A percentile compares a stretch with the other conserved stretches of the same genome.
phyloP scores from a whole-genome alignment of 768 basidiomycete species.

The Panaeolus cyanescens region DNA sequence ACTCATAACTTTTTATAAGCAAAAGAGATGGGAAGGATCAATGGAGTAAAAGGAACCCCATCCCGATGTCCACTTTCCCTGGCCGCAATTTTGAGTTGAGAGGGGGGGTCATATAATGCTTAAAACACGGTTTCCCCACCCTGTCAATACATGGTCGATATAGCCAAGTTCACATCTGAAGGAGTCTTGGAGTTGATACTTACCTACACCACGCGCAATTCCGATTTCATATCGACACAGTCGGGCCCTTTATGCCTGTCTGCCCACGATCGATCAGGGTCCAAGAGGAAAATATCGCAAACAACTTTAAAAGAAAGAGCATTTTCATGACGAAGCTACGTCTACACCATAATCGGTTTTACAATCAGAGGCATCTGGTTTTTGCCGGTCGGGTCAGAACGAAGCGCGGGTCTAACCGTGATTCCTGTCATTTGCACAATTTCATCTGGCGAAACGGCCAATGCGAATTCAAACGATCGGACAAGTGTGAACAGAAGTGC shows the following conservation, averaged over 20 bases:
- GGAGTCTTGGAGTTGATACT: too few species aligned
- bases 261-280: too few species aligned
- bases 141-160: neutral
- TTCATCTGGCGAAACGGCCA: conserved; percentile 41
- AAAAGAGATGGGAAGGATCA: neutral
- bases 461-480: conserved; percentile 46
- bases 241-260: neutral
- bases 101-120: neutral
- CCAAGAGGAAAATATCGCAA: neutral
- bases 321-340: neutral
- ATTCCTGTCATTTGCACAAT: conserved; percentile 32
- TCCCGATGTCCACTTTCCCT: neutral
- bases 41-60: neutral
- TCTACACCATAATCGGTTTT: conserved; percentile 20
- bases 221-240: neutral
- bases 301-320: too few species aligned
- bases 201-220: neutral
- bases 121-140: neutral
- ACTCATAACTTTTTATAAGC: neutral
- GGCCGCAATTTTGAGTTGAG: neutral
- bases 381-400: conserved; percentile 38
- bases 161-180: too few species aligned
- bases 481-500: conserved; percentile 29
- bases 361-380: conserved; percentile 50
- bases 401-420: conserved; percentile 46